Conservation (phyloP, 2,329 filamentous ascomycete species). For the Cladosporium phlei region DNA sequence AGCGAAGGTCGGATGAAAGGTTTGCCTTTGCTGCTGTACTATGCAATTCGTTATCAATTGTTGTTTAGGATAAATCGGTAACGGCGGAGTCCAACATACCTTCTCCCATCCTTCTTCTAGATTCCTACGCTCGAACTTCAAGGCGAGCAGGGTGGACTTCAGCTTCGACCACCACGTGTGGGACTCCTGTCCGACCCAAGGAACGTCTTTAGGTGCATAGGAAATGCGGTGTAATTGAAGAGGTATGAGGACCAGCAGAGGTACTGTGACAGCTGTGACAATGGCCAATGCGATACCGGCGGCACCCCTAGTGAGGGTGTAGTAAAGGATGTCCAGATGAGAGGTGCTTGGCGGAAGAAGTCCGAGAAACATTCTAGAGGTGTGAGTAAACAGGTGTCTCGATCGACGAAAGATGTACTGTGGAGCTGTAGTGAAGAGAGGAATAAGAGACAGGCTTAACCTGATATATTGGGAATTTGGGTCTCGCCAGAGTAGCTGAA, state of each 20-base stretch:
- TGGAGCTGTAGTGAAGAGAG: not conserved
- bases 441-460: too few relatives aligned
- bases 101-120: conserved; percentile 15
- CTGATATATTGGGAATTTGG: too few relatives aligned
- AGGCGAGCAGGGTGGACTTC: conserved; percentile 6
- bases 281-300: not conserved
- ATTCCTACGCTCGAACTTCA: conserved; percentile 8
- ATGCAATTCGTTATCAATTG: not conserved
- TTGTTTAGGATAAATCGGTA: not conserved
- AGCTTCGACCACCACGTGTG: conserved; percentile 15
- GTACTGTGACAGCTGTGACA: not conserved
- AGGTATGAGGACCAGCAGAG: not conserved
- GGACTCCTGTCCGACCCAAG: conserved; percentile 13
- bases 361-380: not conserved
- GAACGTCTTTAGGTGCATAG: conserved; percentile 10
- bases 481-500: not conserved
- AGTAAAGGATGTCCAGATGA: not conserved
- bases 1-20: conserved; percentile 15
- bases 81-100: not conserved
- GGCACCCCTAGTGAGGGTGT: not conserved
- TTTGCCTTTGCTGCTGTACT: conserved; percentile 14
- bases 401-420: not conserved
- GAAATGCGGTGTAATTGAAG: conserved; percentile 14
- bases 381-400: not conserved
- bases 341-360: not conserved